phyloP scores from a whole-genome alignment of 2,329 filamentous ascomycete genomes.

The Didymella segeticola region DNA sequence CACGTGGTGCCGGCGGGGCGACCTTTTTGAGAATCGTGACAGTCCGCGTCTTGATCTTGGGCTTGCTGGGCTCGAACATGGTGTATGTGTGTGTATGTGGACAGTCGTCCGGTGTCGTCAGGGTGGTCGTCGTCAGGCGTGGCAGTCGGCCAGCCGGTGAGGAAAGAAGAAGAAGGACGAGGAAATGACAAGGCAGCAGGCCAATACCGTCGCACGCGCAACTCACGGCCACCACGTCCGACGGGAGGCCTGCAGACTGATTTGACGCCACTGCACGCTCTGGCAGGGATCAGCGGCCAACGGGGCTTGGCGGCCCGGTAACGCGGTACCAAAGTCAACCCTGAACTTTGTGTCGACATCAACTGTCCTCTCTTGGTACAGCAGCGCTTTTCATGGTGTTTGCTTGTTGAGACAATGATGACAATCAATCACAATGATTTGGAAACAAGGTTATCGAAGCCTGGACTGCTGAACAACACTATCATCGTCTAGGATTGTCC shows the following conservation, averaged over 20 bases:
- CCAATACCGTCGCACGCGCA: conserved; percentile 29
- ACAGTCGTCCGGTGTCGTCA: too few relatives aligned
- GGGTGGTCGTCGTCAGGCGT: too few relatives aligned
- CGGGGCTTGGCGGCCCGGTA: conserved; percentile 2
- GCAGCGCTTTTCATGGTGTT: too few relatives aligned
- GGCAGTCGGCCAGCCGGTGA: not conserved
- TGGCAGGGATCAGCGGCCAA: conserved; percentile 22
- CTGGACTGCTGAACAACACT: too few relatives aligned
- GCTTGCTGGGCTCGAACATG: conserved; percentile 42
- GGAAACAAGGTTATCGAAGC: too few relatives aligned
- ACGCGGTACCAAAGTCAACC: too few relatives aligned
- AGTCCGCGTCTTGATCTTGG: conserved; percentile 44
- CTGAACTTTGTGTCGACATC: too few relatives aligned
- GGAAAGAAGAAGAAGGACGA: conserved; percentile 17
- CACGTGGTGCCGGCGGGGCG: conserved; percentile 19
- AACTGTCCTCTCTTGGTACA: too few relatives aligned
- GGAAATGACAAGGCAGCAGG: conserved; percentile 27
- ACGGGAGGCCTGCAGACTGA: conserved; percentile 21
- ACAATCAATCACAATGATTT: too few relatives aligned
- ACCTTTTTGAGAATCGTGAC: conserved; percentile 40
- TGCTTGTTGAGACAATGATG: too few relatives aligned
- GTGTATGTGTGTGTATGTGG: conserved; percentile 5
- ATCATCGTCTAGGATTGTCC: too few relatives aligned
- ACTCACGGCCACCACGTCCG: conserved; percentile 17
- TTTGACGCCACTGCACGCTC: conserved; percentile 30